Percentiles rank a stretch among this genome's conserved stretches.
These are phyloP conservation scores for Pyrenochaeta sp. DNA, from an alignment of 2,329 filamentous ascomycete species.

Conservation along the genomic window DNA sequence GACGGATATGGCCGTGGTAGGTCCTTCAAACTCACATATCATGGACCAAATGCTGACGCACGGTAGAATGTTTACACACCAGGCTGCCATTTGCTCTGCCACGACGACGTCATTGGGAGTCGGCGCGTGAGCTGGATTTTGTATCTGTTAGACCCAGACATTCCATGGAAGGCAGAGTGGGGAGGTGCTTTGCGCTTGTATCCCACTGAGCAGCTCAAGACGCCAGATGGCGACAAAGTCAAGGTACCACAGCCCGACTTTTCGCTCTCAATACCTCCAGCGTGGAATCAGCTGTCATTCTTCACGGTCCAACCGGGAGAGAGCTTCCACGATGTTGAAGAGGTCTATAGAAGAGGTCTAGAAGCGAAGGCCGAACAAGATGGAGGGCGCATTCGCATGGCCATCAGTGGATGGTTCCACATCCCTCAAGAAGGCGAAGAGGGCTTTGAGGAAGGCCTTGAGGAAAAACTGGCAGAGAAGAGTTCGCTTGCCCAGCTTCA, in stretches of 20 bases:
- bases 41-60: conserved; percentile 18
- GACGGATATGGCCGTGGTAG: conserved; percentile 94
- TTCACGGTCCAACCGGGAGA: conserved; percentile 98
- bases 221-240: conserved; percentile 75
- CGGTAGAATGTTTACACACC: conserved; percentile 87
- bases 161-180: conserved; percentile 89
- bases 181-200: conserved; percentile 91
- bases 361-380: conserved; percentile 70
- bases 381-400: conserved; percentile 87
- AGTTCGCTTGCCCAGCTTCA: conserved; percentile 93
- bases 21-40: conserved; percentile 8
- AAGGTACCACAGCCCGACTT: conserved; percentile 82
- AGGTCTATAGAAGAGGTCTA: conserved; percentile 79
- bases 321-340: conserved; percentile 98
- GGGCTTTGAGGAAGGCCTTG: conserved; percentile 85
- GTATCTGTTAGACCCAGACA: conserved; percentile 92
- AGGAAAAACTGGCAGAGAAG: conserved; percentile 86
- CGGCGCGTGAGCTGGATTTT: conserved; percentile 95
- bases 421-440: conserved; percentile 95
- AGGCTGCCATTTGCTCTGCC: conserved; percentile 92
- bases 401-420: conserved; percentile 98
- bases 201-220: conserved; percentile 71
- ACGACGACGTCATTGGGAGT: conserved; percentile 99
- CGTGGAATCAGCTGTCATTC: conserved; percentile 97
- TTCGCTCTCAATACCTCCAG: conserved; percentile 85